Conservation (phyloP, 2,329 filamentous ascomycete genomes). For the Sporothrix luriei region DNA sequence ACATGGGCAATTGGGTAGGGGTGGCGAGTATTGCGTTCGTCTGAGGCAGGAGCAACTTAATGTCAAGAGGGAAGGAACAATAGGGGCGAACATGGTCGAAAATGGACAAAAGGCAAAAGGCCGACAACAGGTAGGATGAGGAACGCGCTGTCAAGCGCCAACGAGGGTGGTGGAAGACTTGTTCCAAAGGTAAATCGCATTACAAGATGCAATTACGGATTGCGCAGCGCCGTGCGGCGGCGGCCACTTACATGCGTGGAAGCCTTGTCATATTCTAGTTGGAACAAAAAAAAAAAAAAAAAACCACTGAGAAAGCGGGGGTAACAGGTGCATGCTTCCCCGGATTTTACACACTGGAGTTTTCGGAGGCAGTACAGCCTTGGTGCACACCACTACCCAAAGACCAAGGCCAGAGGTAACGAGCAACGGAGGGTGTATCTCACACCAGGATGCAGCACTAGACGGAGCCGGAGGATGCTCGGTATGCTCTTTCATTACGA, state of each 20-base stretch:
- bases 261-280: constrained; percentile 5
- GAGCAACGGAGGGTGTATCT: neutral
- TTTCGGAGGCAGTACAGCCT: neutral
- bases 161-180: too few relatives aligned
- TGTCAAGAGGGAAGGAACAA: too few relatives aligned
- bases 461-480: neutral
- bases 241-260: constrained; percentile 5
- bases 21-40: neutral
- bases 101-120: too few relatives aligned
- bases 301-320: neutral
- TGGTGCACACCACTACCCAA: neutral
- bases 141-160: neutral
- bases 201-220: constrained; percentile 23
- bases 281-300: neutral
- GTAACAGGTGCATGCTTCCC: constrained; percentile 11
- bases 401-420: neutral
- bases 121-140: too few relatives aligned
- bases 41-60: neutral
- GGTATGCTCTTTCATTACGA: neutral
- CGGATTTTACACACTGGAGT: constrained; percentile 8
- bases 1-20: constrained; percentile 8
- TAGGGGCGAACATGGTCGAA: constrained; percentile 13
- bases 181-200: neutral
- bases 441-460: constrained; percentile 4
- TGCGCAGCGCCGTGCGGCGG: neutral